Evolutionary conservation across 1,284 basidiomycete species (phyloP), one percentile per base, ranked within the genome.

Genomic region (Leucoagaricus sp.): DNA sequence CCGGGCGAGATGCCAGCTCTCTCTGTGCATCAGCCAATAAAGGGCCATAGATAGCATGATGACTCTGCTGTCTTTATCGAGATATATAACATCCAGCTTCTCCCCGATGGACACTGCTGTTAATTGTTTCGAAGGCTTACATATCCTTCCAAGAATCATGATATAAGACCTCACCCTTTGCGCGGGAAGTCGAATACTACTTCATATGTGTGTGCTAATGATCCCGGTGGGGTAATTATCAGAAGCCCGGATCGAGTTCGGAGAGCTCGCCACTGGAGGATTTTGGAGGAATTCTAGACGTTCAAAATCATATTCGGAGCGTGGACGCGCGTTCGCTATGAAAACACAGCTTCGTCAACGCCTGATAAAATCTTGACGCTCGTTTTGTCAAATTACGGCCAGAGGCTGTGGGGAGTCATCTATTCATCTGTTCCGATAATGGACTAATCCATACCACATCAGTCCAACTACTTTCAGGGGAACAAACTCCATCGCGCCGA

Each of bases 61-160:
- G 36, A 40, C 28, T 34, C 13, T 41, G 36, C 26, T 21, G 46
- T 21, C 34, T 55, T 33, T 17, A 49, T 55, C 46, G 53, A 49
- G 53, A 49, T 42, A 29, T 36, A 49, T 48, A 49, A 33, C 46
- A 28, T n/a, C 46, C 46, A 49, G 28, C 46, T 49, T 55, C 38
- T 41, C 17, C 28, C 53, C 36, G 29, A 55, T 40, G 28, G 46
- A 29, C 45, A 49, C n/a, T 33, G 46, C 29, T 42, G 45, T 55
- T 55, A 48, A 48, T 49, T 55, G 46, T 55, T 33, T 41, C 36
- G 36, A 55, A 55, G 53, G n/a, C 45, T 53, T 38, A 46, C 44
- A 29, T 34, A 47, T 53, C 28, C 38, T 23, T 49, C 53, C 17
- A 41, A 21, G 45, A 31, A 49, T 55, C 46, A 21, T 26, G 21